Evolutionary conservation across 139 green algal genomes (phyloP).

Genomic region (Chloropicon primus): DNA sequence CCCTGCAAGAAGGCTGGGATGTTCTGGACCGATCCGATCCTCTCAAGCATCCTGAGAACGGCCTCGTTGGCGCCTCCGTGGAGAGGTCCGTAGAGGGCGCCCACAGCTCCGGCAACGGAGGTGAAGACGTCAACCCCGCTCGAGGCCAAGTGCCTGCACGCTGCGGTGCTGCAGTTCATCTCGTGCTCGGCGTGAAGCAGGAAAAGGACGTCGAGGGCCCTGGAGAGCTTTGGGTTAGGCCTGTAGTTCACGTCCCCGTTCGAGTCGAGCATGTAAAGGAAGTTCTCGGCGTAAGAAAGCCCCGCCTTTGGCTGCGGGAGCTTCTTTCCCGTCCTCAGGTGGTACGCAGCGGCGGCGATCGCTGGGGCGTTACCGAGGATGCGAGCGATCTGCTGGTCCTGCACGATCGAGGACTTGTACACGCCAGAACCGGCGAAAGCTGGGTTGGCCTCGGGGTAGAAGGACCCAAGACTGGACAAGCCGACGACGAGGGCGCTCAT

Average conservation of each 20-base stretch:
- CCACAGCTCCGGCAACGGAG: slow-evolving; percentile 70
- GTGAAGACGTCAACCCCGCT: slow-evolving; percentile 92
- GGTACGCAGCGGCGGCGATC: slow-evolving; percentile 83
- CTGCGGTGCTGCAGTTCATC: slow-evolving; percentile 93
- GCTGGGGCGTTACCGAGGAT: slow-evolving; percentile 70
- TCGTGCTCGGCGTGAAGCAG: slow-evolving; percentile 96
- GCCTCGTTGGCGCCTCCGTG: slow-evolving; percentile 93
- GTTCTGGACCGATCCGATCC: slow-evolving; percentile 71
- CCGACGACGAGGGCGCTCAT: slow-evolving; percentile 80
- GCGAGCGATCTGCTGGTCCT: slow-evolving; percentile 94
- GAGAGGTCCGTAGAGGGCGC: slow-evolving; percentile 93
- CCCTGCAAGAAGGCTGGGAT: slow-evolving; percentile 60
- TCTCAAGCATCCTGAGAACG: slow-evolving; percentile 52
- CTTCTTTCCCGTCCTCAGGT: slow-evolving; percentile 69
- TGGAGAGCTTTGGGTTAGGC: slow-evolving; percentile 67
- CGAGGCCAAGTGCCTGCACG: slow-evolving; percentile 60
- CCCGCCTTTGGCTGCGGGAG: slow-evolving; percentile 61
- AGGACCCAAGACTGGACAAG: slow-evolving; percentile 60
- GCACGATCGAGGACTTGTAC: slow-evolving; percentile 72
- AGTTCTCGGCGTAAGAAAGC: slow-evolving; percentile 87
- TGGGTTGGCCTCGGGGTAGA: slow-evolving; percentile 59
- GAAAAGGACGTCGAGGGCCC: slow-evolving; percentile 89
- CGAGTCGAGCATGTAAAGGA: slow-evolving; percentile 97
- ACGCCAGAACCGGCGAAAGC: slow-evolving; percentile 76
- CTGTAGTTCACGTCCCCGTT: slow-evolving; percentile 38